A percentile compares a stretch with the other conserved stretches of the same genome.
phyloP scores from a whole-genome alignment of 805 yeast genomes.

The Myxozyma kluyveri region DNA sequence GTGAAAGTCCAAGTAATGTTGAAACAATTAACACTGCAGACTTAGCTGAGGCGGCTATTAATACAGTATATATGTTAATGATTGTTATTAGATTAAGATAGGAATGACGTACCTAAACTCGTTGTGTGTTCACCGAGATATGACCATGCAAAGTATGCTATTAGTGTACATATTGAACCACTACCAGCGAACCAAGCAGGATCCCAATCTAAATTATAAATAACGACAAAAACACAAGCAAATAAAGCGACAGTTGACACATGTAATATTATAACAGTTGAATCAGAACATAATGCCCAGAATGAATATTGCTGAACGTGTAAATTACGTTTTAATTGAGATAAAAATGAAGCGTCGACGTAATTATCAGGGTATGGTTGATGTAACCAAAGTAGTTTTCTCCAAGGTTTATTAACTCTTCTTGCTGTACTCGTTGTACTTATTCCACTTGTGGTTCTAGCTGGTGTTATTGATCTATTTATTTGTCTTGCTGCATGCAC shows the following conservation, averaged over 20 bases:
- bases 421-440: no score
- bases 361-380: slow-evolving; percentile 91
- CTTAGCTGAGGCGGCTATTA: slow-evolving; percentile 40
- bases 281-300: slow-evolving; percentile 64
- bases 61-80: background rate
- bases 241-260: slow-evolving; percentile 62
- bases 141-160: slow-evolving; percentile 35
- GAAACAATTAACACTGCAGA: slow-evolving; percentile 68
- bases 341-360: slow-evolving; percentile 77
- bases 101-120: slow-evolving; percentile 6
- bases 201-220: slow-evolving; percentile 36
- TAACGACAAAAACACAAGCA: slow-evolving; percentile 64
- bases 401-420: slow-evolving; percentile 72
- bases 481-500: no score
- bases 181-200: slow-evolving; percentile 37
- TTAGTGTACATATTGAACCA: slow-evolving; percentile 34
- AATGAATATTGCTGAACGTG: slow-evolving; percentile 68
- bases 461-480: no score
- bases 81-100: background rate
- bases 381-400: slow-evolving; percentile 75
- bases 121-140: slow-evolving; percentile 9
- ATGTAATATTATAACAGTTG: slow-evolving; percentile 65
- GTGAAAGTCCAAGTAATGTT: slow-evolving; percentile 74
- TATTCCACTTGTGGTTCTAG: no score
- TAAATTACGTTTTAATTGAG: slow-evolving; percentile 72